Evolutionary conservation across 768 basidiomycete species (phyloP).

Genomic region (Crassisporium funariophilum): DNA sequence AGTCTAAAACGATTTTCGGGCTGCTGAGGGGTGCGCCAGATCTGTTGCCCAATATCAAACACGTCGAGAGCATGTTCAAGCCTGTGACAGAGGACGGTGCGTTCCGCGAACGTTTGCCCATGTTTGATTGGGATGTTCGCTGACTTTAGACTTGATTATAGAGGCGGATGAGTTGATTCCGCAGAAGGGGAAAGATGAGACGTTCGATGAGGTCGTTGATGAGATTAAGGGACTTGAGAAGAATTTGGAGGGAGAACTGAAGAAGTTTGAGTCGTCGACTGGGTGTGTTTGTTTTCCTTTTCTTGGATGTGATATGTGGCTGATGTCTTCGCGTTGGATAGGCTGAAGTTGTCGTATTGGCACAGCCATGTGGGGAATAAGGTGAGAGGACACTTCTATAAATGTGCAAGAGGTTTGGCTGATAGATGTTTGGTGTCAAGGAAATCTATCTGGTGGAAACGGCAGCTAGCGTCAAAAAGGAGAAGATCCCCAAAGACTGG

Average conservation of each 20-base stretch:
- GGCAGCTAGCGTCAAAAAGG: conserved; percentile 48
- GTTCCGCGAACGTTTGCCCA: background rate
- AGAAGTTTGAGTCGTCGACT: conserved; percentile 64
- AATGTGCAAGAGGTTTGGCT: background rate
- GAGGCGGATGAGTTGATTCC: conserved; percentile 76
- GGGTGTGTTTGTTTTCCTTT: conserved; percentile 44
- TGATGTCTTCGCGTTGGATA: conserved; percentile 17
- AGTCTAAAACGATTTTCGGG: conserved; percentile 73
- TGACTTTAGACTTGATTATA: conserved; percentile 24
- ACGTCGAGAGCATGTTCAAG: conserved; percentile 73
- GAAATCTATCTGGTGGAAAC: conserved; percentile 92
- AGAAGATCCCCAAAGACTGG: conserved; percentile 80
- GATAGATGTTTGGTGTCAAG: conserved; percentile 36
- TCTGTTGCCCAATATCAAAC: conserved; percentile 66
- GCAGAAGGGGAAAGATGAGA: conserved; percentile 80
- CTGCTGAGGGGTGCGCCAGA: conserved; percentile 84
- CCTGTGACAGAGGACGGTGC: conserved; percentile 61
- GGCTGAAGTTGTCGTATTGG: conserved; percentile 38
- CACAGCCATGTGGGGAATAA: conserved; percentile 84
- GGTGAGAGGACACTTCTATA: conserved; percentile 36
- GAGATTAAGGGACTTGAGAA: conserved; percentile 75
- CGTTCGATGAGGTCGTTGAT: conserved; percentile 74
- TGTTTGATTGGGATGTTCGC: background rate
- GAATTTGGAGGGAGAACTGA: conserved; percentile 67
- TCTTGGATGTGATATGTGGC: background rate